These are phyloP conservation scores for Suillus variegatus DNA, from an alignment of 768 basidiomycete genomes.

Conservation along the genomic window DNA sequence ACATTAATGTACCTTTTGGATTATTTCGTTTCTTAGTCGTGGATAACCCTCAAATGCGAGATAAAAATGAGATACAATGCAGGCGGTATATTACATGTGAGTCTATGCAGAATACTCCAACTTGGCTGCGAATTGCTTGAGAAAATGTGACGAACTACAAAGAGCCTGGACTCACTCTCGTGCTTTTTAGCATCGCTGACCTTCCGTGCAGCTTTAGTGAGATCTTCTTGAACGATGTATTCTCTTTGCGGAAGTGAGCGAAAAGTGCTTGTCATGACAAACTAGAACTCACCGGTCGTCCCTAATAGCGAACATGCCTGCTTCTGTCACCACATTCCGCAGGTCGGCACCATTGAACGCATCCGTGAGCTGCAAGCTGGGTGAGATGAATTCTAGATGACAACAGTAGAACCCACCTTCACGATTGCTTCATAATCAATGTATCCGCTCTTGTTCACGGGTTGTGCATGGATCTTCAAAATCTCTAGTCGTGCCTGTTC, in stretches of 20 bases:
- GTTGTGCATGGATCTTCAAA: slow-evolving; percentile 93
- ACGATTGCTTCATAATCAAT: slow-evolving; percentile 99
- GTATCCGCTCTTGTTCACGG: slow-evolving; percentile 93
- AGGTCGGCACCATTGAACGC: slow-evolving; percentile 96
- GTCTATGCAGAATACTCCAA: slow-evolving; percentile 45
- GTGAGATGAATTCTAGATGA: slow-evolving; percentile 3
- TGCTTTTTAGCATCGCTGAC: slow-evolving; percentile 97
- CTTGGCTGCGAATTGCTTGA: slow-evolving; percentile 34
- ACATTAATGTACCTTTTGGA: slow-evolving; percentile 9
- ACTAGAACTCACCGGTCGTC: slow-evolving; percentile 74
- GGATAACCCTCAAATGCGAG: not conserved
- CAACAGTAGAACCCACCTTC: slow-evolving; percentile 54
- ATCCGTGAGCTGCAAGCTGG: slow-evolving; percentile 67
- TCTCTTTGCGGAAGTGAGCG: slow-evolving; percentile 49
- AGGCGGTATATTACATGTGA: slow-evolving; percentile 26
- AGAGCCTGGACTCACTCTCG: slow-evolving; percentile 66
- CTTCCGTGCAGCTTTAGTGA: slow-evolving; percentile 95
- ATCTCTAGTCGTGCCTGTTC: slow-evolving; percentile 96
- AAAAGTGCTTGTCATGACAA: not conserved
- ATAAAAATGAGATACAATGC: slow-evolving; percentile 12
- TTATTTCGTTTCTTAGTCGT: slow-evolving; percentile 2
- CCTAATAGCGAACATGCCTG: slow-evolving; percentile 98
- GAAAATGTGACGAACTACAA: not conserved
- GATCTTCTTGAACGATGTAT: slow-evolving; percentile 91
- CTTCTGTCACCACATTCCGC: slow-evolving; percentile 92